A percentile compares a stretch with the other conserved stretches of the same genome.
These are phyloP conservation scores for Erysimum cheiranthoides DNA, from an alignment of 345 rosid species.

Conservation along the genomic window DNA sequence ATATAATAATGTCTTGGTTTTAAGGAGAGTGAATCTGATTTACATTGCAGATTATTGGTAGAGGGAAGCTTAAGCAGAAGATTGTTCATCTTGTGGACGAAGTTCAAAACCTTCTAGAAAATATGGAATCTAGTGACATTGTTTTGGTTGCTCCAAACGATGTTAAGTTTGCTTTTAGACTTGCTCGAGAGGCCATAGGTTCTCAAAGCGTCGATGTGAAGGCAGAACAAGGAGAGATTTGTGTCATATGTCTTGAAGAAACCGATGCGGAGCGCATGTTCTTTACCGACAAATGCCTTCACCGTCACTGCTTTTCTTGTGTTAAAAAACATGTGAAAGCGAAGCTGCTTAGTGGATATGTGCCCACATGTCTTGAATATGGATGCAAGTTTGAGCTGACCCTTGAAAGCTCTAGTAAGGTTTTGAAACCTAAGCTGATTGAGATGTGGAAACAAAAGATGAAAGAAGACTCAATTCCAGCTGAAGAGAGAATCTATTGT, in stretches of 20 bases:
- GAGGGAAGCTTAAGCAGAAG: neutral
- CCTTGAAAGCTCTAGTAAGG: slow-evolving; percentile 53
- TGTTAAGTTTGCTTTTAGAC: neutral
- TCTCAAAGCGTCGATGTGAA: neutral
- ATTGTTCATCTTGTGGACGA: neutral
- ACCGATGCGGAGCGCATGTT: slow-evolving; percentile 26
- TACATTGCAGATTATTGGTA: neutral
- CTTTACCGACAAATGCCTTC: neutral
- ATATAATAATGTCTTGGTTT: neutral
- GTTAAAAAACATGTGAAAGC: neutral
- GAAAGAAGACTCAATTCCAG: neutral
- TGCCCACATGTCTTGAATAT: slow-evolving; percentile 65
- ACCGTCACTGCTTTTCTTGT: neutral
- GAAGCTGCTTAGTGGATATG: slow-evolving; percentile 47
- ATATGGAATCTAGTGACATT: neutral
- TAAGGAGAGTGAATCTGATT: neutral
- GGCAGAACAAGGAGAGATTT: slow-evolving; percentile 46
- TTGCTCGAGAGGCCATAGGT: neutral
- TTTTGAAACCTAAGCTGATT: slow-evolving; percentile 59
- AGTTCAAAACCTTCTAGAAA: neutral
- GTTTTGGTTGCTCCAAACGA: neutral
- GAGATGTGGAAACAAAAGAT: slow-evolving; percentile 52
- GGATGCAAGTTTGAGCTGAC: slow-evolving; percentile 57
- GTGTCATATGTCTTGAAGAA: slow-evolving; percentile 65
- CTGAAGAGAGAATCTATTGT: neutral